Evolutionary conservation across 2,329 filamentous ascomycete species (phyloP).

Genomic region (Madurella fahalii): DNA sequence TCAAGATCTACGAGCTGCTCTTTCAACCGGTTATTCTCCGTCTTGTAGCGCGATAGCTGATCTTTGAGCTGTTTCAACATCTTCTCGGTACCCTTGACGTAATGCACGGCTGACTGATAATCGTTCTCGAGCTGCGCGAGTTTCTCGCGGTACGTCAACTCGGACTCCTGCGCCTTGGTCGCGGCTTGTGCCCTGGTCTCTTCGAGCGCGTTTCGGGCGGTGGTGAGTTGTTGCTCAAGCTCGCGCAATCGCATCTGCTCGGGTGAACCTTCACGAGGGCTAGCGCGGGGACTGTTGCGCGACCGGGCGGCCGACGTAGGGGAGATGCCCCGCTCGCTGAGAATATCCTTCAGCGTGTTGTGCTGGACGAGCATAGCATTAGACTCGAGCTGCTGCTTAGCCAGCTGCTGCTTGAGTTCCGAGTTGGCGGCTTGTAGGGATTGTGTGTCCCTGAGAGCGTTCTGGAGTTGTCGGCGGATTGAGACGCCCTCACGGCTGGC

Average conservation of each 20-base stretch:
- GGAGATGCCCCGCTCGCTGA: conserved; percentile 84
- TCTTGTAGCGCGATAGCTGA: conserved; percentile 88
- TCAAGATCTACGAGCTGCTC: conserved; percentile 70
- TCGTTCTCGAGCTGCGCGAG: conserved; percentile 91
- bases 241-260: conserved; percentile 76
- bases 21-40: conserved; percentile 77
- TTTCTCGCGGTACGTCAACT: conserved; percentile 86
- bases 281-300: conserved; percentile 58
- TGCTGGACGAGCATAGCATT: conserved; percentile 91
- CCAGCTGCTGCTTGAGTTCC: conserved; percentile 76
- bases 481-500: conserved; percentile 87
- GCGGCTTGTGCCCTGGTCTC: conserved; percentile 78
- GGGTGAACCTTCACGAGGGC: conserved; percentile 72
- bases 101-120: conserved; percentile 96
- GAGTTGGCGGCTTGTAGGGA: conserved; percentile 74
- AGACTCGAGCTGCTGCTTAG: conserved; percentile 85
- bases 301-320: conserved; percentile 67
- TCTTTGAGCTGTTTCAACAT: conserved; percentile 99
- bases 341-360: conserved; percentile 85
- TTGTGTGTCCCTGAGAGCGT: conserved; percentile 77
- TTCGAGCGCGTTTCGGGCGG: conserved; percentile 73
- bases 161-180: conserved; percentile 78
- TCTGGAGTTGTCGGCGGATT: conserved; percentile 85
- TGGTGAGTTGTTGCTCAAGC: conserved; percentile 81
- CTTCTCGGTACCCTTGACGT: conserved; percentile 97